These are phyloP conservation scores for Lactifluus hygrophoroides DNA, from an alignment of 768 basidiomycete species.

Conservation along the genomic window DNA sequence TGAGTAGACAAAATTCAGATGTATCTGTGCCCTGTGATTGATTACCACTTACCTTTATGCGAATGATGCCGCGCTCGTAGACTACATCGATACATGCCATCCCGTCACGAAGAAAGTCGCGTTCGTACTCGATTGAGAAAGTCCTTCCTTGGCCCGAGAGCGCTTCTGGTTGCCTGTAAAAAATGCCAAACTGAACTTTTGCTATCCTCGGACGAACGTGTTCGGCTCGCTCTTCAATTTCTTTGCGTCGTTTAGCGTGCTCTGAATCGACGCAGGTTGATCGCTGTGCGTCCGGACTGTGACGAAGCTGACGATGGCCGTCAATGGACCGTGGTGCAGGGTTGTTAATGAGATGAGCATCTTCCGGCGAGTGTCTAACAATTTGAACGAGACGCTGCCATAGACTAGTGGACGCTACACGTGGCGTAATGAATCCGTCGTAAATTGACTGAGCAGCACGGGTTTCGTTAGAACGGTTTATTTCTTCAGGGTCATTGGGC, in stretches of 20 bases:
- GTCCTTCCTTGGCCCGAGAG: background rate
- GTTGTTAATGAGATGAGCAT: background rate
- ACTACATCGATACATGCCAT: background rate
- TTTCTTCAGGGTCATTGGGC: background rate
- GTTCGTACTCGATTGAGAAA: background rate
- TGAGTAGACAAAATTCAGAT: background rate
- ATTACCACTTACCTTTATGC: background rate
- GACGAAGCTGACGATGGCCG: background rate
- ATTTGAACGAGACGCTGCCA: background rate
- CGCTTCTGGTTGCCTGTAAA: background rate
- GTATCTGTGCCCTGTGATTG: background rate
- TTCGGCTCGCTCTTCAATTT: background rate
- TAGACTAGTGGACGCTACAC: background rate
- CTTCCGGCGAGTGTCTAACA: background rate
- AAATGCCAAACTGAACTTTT: background rate
- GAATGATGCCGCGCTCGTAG: background rate
- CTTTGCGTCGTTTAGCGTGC: background rate
- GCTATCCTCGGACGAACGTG: background rate
- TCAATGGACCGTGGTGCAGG: background rate
- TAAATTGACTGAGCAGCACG: background rate
- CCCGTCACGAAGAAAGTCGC: background rate
- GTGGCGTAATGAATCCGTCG: background rate
- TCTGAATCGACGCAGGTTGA: background rate
- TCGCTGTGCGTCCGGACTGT: background rate
- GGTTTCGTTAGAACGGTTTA: background rate